A percentile compares a stretch with the other conserved stretches of the same genome.
Evolutionary conservation across 345 rosid species (phyloP).

Genomic region (Gossypium longicalyx): DNA sequence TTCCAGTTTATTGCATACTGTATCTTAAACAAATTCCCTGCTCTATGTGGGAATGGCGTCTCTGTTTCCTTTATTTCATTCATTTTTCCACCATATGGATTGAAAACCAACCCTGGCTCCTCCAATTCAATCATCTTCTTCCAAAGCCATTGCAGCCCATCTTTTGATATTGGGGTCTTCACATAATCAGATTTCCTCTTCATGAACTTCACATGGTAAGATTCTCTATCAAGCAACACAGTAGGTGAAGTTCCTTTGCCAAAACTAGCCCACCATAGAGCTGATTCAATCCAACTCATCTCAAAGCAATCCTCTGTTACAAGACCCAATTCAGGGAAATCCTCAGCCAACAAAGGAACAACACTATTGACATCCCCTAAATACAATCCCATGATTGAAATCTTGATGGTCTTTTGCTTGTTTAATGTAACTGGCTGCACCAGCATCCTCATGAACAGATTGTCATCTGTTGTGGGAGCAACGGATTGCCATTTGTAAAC

Average conservation of each 20-base stretch:
- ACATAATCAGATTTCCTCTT: conserved; percentile 77
- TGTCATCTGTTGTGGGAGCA: conserved; percentile 41
- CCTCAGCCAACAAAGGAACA: conserved; percentile 30
- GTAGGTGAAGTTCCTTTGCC: conserved; percentile 30
- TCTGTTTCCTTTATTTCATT: conserved; percentile 28
- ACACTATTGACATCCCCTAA: conserved; percentile 37
- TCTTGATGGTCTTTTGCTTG: conserved; percentile 35
- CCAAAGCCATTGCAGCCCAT: conserved; percentile 36
- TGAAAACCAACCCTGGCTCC: conserved; percentile 32
- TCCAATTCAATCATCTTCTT: conserved; percentile 45
- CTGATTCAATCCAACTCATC: conserved; percentile 56
- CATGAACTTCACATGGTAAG: conserved; percentile 25
- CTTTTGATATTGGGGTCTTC: conserved; percentile 24
- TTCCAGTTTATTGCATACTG: conserved; percentile 54
- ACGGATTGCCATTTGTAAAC: conserved; percentile 47
- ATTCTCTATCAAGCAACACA: conserved; percentile 38
- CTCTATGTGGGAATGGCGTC: conserved; percentile 59
- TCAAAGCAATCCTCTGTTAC: conserved; percentile 40
- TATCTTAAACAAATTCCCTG: conserved; percentile 54
- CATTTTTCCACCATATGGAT: conserved; percentile 63
- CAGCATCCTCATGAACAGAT: conserved; percentile 63
- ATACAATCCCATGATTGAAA: conserved; percentile 33
- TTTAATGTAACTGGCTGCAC: conserved; percentile 47
- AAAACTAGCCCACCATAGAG: conserved; percentile 39
- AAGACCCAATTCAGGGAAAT: conserved; percentile 50